Evolutionary conservation across 768 basidiomycete genomes (phyloP), one percentile per base, ranked within the genome.

Genomic region (Leccinum obscurum): DNA sequence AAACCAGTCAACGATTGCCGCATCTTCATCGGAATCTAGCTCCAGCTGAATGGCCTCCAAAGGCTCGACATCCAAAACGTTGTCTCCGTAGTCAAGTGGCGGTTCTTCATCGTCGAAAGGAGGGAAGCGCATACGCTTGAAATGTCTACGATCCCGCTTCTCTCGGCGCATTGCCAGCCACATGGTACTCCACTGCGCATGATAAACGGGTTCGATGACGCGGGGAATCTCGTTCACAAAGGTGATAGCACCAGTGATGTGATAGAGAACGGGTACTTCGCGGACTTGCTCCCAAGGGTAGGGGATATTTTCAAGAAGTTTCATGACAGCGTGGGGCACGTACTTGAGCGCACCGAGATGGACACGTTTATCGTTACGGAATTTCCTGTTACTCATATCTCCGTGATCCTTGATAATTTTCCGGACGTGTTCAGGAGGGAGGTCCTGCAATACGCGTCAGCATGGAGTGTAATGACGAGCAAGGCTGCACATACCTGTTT

Each of bases 391-490:
- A 77, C 93, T 95, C 97, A 99, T 98, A 79, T 98, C 95, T 65
- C 96, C 95, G 69, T 98, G 96, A 77, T 98, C 97, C 78, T 98
- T 95, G 80, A 98, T 95, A 69, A 99, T 98, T 89, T 98, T 98
- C 62, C 97, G 89, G 65, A 99, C 90, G 71, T 98, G 95, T 75
- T 99, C 97, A 32, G 95, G 93, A 58, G 97, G 97, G 60, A 97
- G 78, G 75, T 97, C 95, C 92, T 95, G 56, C 8, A 37, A 26
- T 57, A 62, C 55, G 53, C 63, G 57, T 62, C 55, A 32, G 11
- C 28, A 57, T 52, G 28, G 26, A 62, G 26, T 7, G 62, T 22
- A 50, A 28, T 13, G 8, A 22, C 13, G 28, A 7, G 9, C 24
- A 51, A 48, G 30, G 22, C 9, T n/a, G 15, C 4, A 72, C 85